A percentile compares a stretch with the other conserved stretches of the same genome.
Evolutionary conservation across 1,284 basidiomycete genomes (phyloP).

Genomic region (Papiliotrema fonsecae): DNA sequence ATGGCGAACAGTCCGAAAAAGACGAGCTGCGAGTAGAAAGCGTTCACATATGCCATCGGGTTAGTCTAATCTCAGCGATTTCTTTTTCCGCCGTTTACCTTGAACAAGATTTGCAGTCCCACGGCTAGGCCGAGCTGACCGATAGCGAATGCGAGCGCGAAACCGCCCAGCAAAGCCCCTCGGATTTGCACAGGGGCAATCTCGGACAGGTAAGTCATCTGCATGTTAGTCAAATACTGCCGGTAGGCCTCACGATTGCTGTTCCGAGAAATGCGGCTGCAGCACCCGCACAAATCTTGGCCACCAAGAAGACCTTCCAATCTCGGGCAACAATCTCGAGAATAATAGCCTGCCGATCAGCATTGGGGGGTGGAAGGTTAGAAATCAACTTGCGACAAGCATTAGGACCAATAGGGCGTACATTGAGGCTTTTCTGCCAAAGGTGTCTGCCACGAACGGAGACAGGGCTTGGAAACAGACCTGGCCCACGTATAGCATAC

Average conservation of each 20-base stretch:
- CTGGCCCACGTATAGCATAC: background rate
- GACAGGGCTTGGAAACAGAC: background rate
- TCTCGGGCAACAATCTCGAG: slow-evolving; percentile 24
- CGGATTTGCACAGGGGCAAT: slow-evolving; percentile 9
- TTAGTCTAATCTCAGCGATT: too few relatives aligned
- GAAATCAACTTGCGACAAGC: background rate
- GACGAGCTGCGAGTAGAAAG: slow-evolving; percentile 1
- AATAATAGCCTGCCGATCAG: slow-evolving; percentile 7
- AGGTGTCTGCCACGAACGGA: background rate
- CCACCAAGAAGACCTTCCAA: slow-evolving; percentile 25
- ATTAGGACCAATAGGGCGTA: background rate
- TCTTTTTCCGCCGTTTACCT: too few relatives aligned
- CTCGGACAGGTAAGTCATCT: slow-evolving; percentile 22
- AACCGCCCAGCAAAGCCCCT: slow-evolving; percentile 9
- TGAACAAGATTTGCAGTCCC: slow-evolving; percentile 20
- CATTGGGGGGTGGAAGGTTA: background rate
- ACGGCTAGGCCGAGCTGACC: slow-evolving; percentile 18
- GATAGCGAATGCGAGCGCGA: slow-evolving; percentile 16
- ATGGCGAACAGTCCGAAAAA: background rate
- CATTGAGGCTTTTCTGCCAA: background rate
- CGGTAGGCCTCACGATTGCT: too few relatives aligned
- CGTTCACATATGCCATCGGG: background rate
- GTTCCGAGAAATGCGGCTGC: slow-evolving; percentile 23
- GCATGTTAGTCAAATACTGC: too few relatives aligned
- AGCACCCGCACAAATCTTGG: slow-evolving; percentile 25